Percentiles rank a stretch among this genome's conserved stretches.
phyloP scores from a whole-genome alignment of 306 rosid species.

The Dalbergia cultrata region DNA sequence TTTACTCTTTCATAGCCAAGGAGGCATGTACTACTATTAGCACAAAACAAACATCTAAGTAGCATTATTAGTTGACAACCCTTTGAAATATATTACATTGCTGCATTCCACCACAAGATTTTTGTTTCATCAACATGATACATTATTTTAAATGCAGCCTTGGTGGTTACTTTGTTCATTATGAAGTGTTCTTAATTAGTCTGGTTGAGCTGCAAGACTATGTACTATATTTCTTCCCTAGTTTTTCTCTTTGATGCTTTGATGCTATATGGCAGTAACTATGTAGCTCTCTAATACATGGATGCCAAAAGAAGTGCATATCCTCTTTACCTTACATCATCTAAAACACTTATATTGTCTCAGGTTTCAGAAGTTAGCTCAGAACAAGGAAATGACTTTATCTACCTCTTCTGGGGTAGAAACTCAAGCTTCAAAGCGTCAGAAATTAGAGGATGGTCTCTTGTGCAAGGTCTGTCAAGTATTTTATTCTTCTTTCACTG shows the following conservation, averaged over 20 bases:
- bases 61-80: slow-evolving; percentile 31
- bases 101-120: slow-evolving; percentile 32
- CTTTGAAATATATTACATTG: slow-evolving; percentile 31
- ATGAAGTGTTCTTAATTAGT: slow-evolving; percentile 20
- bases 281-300: slow-evolving; percentile 34
- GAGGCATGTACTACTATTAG: slow-evolving; percentile 20
- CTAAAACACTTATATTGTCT: slow-evolving; percentile 39
- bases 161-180: slow-evolving; percentile 3
- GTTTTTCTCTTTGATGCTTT: slow-evolving; percentile 30
- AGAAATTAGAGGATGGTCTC: slow-evolving; percentile 88
- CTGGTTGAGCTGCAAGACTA: neutral
- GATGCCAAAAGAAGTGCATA: slow-evolving; percentile 40
- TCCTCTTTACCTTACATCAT: slow-evolving; percentile 14
- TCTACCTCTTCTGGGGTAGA: slow-evolving; percentile 66
- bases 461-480: slow-evolving; percentile 68
- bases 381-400: slow-evolving; percentile 62
- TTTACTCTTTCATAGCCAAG: slow-evolving; percentile 28
- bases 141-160: slow-evolving; percentile 13
- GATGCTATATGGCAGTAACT: slow-evolving; percentile 16
- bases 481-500: slow-evolving; percentile 25
- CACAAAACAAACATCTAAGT: slow-evolving; percentile 18
- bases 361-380: slow-evolving; percentile 73
- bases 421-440: slow-evolving; percentile 89
- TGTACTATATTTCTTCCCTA: slow-evolving; percentile 23
- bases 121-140: slow-evolving; percentile 18